Base-by-base conservation (phyloP, 1,139 yeast genomes). In the Nakaseomyces glabratus region DNA sequence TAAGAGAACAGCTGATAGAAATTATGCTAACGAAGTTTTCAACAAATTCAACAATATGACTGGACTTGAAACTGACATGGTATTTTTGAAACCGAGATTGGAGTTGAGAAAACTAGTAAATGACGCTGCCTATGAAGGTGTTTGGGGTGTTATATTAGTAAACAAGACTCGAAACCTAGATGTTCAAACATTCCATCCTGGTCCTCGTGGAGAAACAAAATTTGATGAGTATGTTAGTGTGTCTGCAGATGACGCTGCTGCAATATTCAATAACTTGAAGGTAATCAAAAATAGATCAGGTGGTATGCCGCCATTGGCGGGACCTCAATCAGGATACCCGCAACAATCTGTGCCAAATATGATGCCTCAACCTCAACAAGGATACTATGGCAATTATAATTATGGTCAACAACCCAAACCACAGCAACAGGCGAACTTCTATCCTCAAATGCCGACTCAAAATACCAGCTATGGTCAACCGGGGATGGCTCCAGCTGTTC, bases 121-220 rank as follows among this genome's bases (percentile, higher is more conserved):
- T 36, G 84, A 81, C 37, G 82, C 84, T 15, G 94, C 95, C 0
- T 79, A 82, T 51, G 75, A 80, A 30, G 95, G 95, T 7, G 82
- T 74, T 3, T 54, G 73, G 48, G 88, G 84, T 13, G 81, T 81
- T 1, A 72, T 85, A 34, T 65, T 81, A 6, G 66, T 85, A n/a
- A 73, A 75, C 43, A 69, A 68, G 35, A 55, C 63, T 11, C 63
- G 67, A 33, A 68, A 65, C 38, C 69, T 85, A 12, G 85, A 82
- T 50, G 62, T 82, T 13, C 93, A 81, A 52, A 71, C 82, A 1
- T 86, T 81, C 54, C 82, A 82, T 51, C 68, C 67, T 23, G 69
- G 79, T 1, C 61, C 73, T 0, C 79, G 74, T 45, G 86, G 85
- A n/a, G 64, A 63, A 28, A 73, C 86, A 20, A 75, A 77, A 46